These are phyloP conservation scores for Stromatinia cepivora DNA, from an alignment of 2,329 filamentous ascomycete genomes.

Conservation along the genomic window DNA sequence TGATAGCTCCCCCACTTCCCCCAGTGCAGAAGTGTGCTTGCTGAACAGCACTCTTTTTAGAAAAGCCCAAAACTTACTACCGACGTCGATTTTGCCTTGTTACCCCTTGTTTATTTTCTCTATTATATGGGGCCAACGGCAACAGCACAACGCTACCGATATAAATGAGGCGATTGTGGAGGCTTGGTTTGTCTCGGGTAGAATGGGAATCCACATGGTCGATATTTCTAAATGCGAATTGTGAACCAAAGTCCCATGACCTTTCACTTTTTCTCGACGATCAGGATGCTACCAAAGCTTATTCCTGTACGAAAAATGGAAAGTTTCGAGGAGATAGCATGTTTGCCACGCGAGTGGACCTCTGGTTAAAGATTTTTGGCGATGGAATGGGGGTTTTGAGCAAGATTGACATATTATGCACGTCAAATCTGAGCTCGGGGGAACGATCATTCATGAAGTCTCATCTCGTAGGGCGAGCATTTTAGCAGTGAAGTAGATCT, in stretches of 20 bases:
- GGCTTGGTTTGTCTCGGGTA: conserved; percentile 13
- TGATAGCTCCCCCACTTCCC: conserved; percentile 14
- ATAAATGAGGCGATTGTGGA: conserved; percentile 10
- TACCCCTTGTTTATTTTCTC: background rate
- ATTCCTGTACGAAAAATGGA: background rate
- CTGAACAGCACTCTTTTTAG: conserved; percentile 9
- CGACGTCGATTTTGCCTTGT: conserved; percentile 21
- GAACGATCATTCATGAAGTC: background rate
- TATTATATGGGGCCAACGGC: conserved; percentile 1
- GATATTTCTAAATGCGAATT: background rate
- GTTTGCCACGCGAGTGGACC: conserved; percentile 16
- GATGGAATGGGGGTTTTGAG: conserved; percentile 8
- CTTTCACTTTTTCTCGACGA: background rate
- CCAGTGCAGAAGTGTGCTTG: background rate
- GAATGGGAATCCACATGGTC: conserved; percentile 3
- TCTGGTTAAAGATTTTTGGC: background rate
- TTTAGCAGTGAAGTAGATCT: background rate
- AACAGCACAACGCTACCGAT: conserved; percentile 6
- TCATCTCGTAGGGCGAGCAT: background rate
- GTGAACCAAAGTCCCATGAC: conserved; percentile 3
- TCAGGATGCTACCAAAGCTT: conserved; percentile 1
- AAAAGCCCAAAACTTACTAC: conserved; percentile 2
- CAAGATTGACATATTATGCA: conserved; percentile 16
- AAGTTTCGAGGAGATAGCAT: conserved; percentile 8
- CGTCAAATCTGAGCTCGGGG: conserved; percentile 17